A percentile compares a stretch with the other conserved stretches of the same genome.
Evolutionary conservation across 805 yeast species (phyloP).

Genomic region (Saturnispora kantuleensis): DNA sequence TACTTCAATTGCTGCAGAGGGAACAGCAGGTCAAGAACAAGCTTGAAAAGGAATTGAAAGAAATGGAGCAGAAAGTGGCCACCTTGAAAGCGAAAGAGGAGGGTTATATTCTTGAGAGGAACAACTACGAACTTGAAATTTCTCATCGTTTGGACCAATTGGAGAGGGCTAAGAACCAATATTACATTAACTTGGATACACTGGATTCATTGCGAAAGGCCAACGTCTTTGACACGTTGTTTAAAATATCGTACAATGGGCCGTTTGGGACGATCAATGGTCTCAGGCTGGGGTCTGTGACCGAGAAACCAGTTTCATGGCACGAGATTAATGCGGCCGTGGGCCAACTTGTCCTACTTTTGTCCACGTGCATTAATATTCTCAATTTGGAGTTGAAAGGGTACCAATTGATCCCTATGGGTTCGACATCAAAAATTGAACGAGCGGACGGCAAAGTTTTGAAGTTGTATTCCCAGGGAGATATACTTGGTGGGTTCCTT

Average conservation of each 20-base stretch:
- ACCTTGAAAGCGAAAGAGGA: slow-evolving; percentile 35
- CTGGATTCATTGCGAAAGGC: slow-evolving; percentile 62
- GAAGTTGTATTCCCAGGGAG: slow-evolving; percentile 59
- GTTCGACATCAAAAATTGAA: slow-evolving; percentile 72
- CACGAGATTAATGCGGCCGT: slow-evolving; percentile 85
- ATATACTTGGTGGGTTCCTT: slow-evolving; percentile 59
- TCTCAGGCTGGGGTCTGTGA: slow-evolving; percentile 63
- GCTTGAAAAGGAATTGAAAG: slow-evolving; percentile 39
- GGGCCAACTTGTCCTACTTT: slow-evolving; percentile 68
- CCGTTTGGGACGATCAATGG: slow-evolving; percentile 84
- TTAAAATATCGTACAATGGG: slow-evolving; percentile 76
- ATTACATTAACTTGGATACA: slow-evolving; percentile 52
- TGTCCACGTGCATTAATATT: slow-evolving; percentile 53
- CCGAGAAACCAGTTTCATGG: slow-evolving; percentile 64
- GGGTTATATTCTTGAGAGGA: slow-evolving; percentile 39
- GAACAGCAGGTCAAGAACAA: slow-evolving; percentile 35
- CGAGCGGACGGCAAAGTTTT: slow-evolving; percentile 29
- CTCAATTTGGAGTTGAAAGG: slow-evolving; percentile 45
- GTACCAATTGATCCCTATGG: slow-evolving; percentile 69
- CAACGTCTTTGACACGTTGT: slow-evolving; percentile 77
- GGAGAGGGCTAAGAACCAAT: slow-evolving; percentile 52
- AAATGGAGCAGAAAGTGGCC: slow-evolving; percentile 31
- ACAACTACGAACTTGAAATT: slow-evolving; percentile 46
- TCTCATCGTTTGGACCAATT: slow-evolving; percentile 42
- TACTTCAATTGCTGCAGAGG: slow-evolving; percentile 30